A percentile compares a stretch with the other conserved stretches of the same genome.
phyloP scores from a whole-genome alignment of 768 basidiomycete species.

The Exsudoporus frostii region DNA sequence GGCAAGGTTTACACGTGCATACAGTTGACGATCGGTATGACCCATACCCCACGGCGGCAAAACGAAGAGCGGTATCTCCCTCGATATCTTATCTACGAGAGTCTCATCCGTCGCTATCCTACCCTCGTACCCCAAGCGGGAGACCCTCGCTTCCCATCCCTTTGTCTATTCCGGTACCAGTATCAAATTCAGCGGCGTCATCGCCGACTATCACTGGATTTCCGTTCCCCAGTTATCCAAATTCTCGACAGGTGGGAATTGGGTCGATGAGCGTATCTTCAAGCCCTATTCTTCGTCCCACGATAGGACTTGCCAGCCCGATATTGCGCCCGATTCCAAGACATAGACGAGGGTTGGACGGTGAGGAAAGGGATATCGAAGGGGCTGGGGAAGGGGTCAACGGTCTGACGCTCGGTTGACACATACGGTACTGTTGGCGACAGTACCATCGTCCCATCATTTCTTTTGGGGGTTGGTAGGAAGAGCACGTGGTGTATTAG shows the following conservation, averaged over 20 bases:
- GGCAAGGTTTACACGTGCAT: constrained; percentile 7
- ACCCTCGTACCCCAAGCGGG: constrained; percentile 46
- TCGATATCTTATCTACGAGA: constrained; percentile 69
- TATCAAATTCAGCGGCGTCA: constrained; percentile 61
- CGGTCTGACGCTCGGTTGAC: constrained; percentile 45
- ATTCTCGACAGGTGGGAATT: constrained; percentile 30
- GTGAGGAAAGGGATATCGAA: constrained; percentile 69
- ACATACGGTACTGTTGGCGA: not conserved
- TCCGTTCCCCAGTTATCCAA: constrained; percentile 42
- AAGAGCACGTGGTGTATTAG: not conserved
- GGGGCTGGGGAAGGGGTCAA: constrained; percentile 78
- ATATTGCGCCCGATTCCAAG: constrained; percentile 68
- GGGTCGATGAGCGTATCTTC: constrained; percentile 57
- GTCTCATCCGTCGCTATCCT: constrained; percentile 48
- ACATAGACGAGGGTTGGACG: constrained; percentile 46
- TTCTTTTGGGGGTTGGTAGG: not conserved
- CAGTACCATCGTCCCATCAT: no score
- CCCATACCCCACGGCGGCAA: constrained; percentile 73
- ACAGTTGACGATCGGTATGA: constrained; percentile 83
- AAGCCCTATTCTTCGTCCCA: constrained; percentile 71
- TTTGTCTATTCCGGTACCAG: constrained; percentile 54
- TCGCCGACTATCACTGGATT: constrained; percentile 66
- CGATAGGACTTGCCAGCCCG: constrained; percentile 72
- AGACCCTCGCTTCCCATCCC: constrained; percentile 69
- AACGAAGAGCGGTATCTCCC: constrained; percentile 81